Base-by-base conservation (phyloP, 768 basidiomycete species). In the Leccinum rimulosum region DNA sequence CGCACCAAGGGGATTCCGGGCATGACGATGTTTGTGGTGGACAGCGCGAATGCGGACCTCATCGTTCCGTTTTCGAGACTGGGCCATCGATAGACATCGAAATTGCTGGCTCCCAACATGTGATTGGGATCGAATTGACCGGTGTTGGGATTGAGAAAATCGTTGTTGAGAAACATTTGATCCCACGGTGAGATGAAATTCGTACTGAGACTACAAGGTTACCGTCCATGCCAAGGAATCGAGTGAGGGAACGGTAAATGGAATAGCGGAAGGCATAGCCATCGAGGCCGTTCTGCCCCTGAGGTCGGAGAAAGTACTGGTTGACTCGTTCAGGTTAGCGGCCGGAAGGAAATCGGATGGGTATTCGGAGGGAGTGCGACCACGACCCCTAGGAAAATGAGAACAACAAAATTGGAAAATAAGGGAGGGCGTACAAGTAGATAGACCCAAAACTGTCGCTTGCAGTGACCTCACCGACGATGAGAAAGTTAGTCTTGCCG, bases 141-240 rank as follows among this genome's bases (percentile, higher is more conserved):
- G 0, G 79, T 86, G 49, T 77, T 72, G 3, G 88, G 74, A 70
- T 96, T 95, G 53, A 96, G 60, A 65, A 96, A 87, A 67, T 97
- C 95, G 68, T 96, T 86, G 72, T 84, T 81, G 66, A 91, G 85
- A 66, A 93, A 88, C 84, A 96, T 93, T 72, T 93, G 76, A 70
- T 95, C 93, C 94, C 94, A 97, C 0, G 92, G 88, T 0, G 86
- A 88, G 74, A 95, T 77, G 66, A 96, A 94, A 74, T 96, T 92
- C 71, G 78, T 73, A 65, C 86, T 80, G 31, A 93, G 75, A 93
- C 95, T 61, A 88, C 82, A 35, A 97, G 79, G 71, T 96, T 96
- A 66, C 95, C 95, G 69, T 97, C 95, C 93, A 96, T 95, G 55
- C 94, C 95, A 50, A 96, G 81, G 78, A 95, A 93, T 52, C 95